phyloP scores from a whole-genome alignment of 352 stramenopile genomes.

The Phytophthora constricta region DNA sequence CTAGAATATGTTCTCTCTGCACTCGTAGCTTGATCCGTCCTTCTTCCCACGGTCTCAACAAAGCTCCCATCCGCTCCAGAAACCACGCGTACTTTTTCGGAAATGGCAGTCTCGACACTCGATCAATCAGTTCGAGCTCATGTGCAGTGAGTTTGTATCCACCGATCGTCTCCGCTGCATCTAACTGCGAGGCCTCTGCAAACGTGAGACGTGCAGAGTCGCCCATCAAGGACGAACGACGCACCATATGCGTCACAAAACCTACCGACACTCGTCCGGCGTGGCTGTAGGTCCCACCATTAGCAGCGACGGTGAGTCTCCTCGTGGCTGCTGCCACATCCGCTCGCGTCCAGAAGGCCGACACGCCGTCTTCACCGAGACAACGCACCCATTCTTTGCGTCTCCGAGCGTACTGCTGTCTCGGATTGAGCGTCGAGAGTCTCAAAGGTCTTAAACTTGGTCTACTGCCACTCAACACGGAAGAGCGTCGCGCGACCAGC shows the following conservation, averaged over 20 bases:
- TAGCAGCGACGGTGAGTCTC: conserved; percentile 32
- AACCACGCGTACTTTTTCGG: conserved; percentile 88
- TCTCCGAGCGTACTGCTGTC: conserved; percentile 80
- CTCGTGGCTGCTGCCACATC: conserved; percentile 41
- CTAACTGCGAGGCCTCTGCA: conserved; percentile 62
- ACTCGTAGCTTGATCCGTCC: conserved; percentile 86
- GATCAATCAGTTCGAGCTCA: conserved; percentile 68
- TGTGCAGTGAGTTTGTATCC: conserved; percentile 64
- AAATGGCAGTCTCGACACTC: conserved; percentile 74
- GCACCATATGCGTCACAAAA: conserved; percentile 75
- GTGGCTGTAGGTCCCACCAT: neutral
- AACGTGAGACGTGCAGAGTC: conserved; percentile 64
- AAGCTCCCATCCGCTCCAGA: conserved; percentile 67
- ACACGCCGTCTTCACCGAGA: conserved; percentile 62
- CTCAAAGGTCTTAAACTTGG: conserved; percentile 37
- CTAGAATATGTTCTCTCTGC: conserved; percentile 72
- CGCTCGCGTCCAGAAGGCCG: conserved; percentile 73
- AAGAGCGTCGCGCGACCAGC: conserved; percentile 22
- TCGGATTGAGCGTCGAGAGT: conserved; percentile 69
- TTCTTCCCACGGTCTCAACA: conserved; percentile 80
- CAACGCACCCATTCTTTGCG: conserved; percentile 84
- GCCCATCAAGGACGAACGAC: conserved; percentile 62
- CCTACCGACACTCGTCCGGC: conserved; percentile 56
- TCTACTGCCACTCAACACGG: conserved; percentile 24
- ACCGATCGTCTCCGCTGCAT: conserved; percentile 70